phyloP scores from a whole-genome alignment of 2,329 filamentous ascomycete species.

The Fusarium oxysporum region DNA sequence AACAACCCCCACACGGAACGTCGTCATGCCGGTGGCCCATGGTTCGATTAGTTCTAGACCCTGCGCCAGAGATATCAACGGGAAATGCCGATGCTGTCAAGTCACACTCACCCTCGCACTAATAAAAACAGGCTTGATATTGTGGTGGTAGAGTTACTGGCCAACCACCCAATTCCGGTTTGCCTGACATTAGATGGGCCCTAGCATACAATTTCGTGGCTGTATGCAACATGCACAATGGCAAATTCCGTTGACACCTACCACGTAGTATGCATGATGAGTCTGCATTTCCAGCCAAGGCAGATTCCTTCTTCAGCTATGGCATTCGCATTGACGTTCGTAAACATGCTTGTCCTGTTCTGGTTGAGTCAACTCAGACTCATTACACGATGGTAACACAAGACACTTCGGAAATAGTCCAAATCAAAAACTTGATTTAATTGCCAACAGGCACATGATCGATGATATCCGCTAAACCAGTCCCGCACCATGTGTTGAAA shows the following conservation, averaged over 20 bases:
- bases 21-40: conserved; percentile 9
- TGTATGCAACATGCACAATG: conserved; percentile 13
- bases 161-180: conserved; percentile 11
- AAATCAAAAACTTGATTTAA: conserved; percentile 20
- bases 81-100: conserved; percentile 26
- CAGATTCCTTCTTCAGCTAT: conserved; percentile 17
- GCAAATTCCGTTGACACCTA: conserved; percentile 23
- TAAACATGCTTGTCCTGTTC: background rate
- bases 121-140: conserved; percentile 11
- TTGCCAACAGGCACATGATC: conserved; percentile 30
- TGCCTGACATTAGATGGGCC: conserved; percentile 9
- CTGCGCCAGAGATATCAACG: conserved; percentile 12
- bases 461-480: conserved; percentile 26
- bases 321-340: background rate
- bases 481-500: conserved; percentile 47
- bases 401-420: background rate
- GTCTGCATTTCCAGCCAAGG: conserved; percentile 27
- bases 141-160: conserved; percentile 32
- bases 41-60: conserved; percentile 20
- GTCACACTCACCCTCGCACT: conserved; percentile 8
- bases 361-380: background rate
- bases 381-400: background rate
- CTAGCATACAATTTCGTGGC: conserved; percentile 9
- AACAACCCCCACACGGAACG: conserved; percentile 22
- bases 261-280: conserved; percentile 26